phyloP scores from a whole-genome alignment of 805 yeast genomes.

The Clavispora carvajalis region DNA sequence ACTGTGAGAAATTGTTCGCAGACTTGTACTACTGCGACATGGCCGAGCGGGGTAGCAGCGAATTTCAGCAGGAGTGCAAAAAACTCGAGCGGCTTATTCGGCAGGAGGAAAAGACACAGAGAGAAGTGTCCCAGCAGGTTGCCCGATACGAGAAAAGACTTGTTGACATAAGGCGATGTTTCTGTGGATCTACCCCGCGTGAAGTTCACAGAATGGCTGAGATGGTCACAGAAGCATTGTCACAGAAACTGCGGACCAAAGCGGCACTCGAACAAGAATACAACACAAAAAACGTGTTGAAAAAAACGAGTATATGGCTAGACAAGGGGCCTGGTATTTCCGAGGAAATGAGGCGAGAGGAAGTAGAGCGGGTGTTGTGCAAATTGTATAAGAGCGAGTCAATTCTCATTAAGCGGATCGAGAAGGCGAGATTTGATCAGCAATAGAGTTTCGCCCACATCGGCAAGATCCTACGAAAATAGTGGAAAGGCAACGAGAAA shows the following conservation, averaged over 20 bases:
- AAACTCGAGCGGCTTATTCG: neutral
- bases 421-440: neutral
- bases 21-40: neutral
- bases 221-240: neutral
- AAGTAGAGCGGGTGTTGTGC: neutral
- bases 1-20: neutral
- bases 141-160: neutral
- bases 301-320: neutral
- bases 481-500: no score
- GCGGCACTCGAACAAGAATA: neutral
- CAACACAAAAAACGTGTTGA: neutral
- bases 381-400: conserved; percentile 1
- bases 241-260: neutral
- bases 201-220: neutral
- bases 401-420: neutral
- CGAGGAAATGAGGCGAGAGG: neutral
- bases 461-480: no score
- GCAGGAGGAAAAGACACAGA: neutral
- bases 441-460: neutral
- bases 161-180: neutral
- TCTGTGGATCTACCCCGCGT: neutral
- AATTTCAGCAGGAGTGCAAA: neutral
- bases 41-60: neutral
- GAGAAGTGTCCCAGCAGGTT: neutral
- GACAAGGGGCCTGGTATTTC: neutral